Conservation (phyloP, 2,329 filamentous ascomycete genomes). For the Geoglossum cookeanum region DNA sequence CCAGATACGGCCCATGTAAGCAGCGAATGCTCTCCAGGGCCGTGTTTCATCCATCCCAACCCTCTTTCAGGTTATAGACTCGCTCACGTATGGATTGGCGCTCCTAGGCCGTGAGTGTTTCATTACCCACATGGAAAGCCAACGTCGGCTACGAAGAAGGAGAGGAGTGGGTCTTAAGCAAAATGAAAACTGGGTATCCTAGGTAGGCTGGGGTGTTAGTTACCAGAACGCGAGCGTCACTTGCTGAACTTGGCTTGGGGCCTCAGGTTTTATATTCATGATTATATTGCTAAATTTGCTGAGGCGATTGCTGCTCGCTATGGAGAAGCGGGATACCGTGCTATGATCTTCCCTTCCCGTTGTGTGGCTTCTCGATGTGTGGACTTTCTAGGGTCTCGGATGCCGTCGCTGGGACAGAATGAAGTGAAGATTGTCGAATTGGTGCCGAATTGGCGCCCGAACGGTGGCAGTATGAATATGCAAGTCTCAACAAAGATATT, state of each 20-base stretch:
- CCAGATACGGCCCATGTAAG: constrained; percentile 58
- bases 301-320: constrained; percentile 44
- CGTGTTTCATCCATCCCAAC: background rate
- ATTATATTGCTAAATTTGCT: constrained; percentile 56
- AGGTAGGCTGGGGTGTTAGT: constrained; percentile 29
- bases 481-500: constrained; percentile 23
- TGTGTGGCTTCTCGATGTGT: constrained; percentile 52
- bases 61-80: background rate
- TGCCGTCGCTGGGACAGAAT: constrained; percentile 29
- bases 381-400: constrained; percentile 47
- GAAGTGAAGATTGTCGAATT: constrained; percentile 42
- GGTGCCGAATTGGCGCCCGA: constrained; percentile 30
- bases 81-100: constrained; percentile 5
- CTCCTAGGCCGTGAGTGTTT: constrained; percentile 77
- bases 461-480: background rate
- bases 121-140: constrained; percentile 76
- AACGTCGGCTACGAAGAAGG: constrained; percentile 93
- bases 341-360: constrained; percentile 66
- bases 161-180: constrained; percentile 63
- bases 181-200: constrained; percentile 83
- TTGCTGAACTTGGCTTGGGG: background rate
- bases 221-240: background rate
- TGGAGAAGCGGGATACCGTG: constrained; percentile 42
- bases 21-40: background rate
- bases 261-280: constrained; percentile 74